Conservation (phyloP, 2,329 filamentous ascomycete species). For the Arachnomyces sp. region DNA sequence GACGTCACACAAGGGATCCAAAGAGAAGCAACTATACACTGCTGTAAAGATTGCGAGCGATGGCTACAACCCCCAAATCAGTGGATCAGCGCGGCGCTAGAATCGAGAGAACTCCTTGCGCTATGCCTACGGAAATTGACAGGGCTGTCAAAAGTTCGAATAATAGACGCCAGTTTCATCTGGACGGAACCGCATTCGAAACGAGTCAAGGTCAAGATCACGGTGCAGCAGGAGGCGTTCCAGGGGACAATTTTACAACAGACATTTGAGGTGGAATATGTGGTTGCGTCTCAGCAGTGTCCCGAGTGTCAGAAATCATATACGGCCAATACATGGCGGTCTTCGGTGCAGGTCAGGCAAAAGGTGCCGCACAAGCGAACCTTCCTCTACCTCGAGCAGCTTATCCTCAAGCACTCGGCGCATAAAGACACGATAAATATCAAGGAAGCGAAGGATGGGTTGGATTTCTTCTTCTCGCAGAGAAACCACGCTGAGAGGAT, state of each 20-base stretch:
- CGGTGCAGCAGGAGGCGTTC: conserved; percentile 66
- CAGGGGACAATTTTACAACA: conserved; percentile 73
- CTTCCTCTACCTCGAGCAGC: conserved; percentile 77
- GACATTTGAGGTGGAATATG: conserved; percentile 87
- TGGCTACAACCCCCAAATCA: conserved; percentile 80
- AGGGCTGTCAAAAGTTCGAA: conserved; percentile 79
- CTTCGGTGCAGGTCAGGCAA: conserved; percentile 87
- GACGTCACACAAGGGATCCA: conserved; percentile 90
- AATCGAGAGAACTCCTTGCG: conserved; percentile 87
- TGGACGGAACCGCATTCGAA: conserved; percentile 98
- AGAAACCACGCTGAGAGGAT: conserved; percentile 89
- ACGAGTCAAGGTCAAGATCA: conserved; percentile 89
- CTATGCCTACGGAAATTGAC: conserved; percentile 82
- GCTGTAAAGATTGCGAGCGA: conserved; percentile 88
- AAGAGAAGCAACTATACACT: conserved; percentile 80
- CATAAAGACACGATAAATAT: conserved; percentile 95
- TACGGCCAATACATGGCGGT: conserved; percentile 92
- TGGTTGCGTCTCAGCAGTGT: conserved; percentile 87
- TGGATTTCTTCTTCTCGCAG: conserved; percentile 90
- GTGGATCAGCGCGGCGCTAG: conserved; percentile 76
- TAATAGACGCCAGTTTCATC: conserved; percentile 92
- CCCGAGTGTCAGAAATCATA: conserved; percentile 92
- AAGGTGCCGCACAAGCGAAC: conserved; percentile 94
- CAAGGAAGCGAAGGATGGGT: conserved; percentile 88
- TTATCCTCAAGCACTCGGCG: conserved; percentile 88